These are phyloP conservation scores for Triticum turgidum DNA, from an alignment of 176 grass and related monocot genomes.

Conservation along the genomic window DNA sequence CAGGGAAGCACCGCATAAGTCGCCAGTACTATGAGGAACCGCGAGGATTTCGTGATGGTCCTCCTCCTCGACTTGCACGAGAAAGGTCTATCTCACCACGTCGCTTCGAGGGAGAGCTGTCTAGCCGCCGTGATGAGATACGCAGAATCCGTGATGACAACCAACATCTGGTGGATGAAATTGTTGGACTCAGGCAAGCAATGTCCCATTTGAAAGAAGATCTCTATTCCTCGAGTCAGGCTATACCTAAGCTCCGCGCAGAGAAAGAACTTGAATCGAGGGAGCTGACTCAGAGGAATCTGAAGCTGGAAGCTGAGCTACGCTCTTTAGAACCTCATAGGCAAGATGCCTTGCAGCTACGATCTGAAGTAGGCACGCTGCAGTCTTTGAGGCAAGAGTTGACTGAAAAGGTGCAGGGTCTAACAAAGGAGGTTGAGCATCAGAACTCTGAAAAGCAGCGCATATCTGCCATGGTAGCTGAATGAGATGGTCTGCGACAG, in stretches of 20 bases:
- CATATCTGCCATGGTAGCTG: conserved; percentile 42
- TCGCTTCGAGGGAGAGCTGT: conserved; percentile 46
- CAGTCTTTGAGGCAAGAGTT: conserved; percentile 48
- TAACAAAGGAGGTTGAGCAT: conserved; percentile 53
- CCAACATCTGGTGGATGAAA: conserved; percentile 44
- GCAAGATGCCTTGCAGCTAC: conserved; percentile 55
- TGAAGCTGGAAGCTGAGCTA: conserved; percentile 67
- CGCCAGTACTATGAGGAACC: conserved; percentile 40
- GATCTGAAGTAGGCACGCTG: conserved; percentile 50
- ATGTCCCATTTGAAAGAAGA: conserved; percentile 38
- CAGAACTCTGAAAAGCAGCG: conserved; percentile 46
- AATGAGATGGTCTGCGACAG: conserved; percentile 50
- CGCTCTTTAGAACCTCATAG: conserved; percentile 49
- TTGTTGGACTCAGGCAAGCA: conserved; percentile 47
- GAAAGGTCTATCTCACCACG: conserved; percentile 37
- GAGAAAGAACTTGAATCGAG: conserved; percentile 69
- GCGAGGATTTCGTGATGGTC: conserved; percentile 41
- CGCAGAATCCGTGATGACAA: conserved; percentile 57
- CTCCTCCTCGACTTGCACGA: conserved; percentile 32
- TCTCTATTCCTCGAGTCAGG: conserved; percentile 45
- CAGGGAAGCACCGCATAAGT: conserved; percentile 44
- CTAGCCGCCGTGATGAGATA: conserved; percentile 47
- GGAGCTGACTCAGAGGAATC: conserved; percentile 55
- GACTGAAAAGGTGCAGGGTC: conserved; percentile 52
- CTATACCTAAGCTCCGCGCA: conserved; percentile 53